Percentiles rank a stretch among this genome's conserved stretches.
Evolutionary conservation across 1,284 basidiomycete genomes (phyloP).

Genomic region (Cryptococcus sp.): DNA sequence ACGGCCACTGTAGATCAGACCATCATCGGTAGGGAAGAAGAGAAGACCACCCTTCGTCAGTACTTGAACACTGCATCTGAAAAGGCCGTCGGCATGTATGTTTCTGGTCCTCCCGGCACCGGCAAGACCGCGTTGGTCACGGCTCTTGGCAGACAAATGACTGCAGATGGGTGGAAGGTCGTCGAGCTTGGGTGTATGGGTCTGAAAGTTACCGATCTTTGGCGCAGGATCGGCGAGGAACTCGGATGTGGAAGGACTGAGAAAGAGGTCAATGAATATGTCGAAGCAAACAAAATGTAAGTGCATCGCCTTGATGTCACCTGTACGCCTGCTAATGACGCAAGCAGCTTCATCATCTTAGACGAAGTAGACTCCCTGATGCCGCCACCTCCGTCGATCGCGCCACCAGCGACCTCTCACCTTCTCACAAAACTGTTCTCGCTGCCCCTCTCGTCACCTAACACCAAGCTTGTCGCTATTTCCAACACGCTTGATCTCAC

Average conservation of each 20-base stretch:
- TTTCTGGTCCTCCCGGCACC: constrained; percentile 54
- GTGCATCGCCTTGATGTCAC: constrained; percentile 6
- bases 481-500: constrained; percentile 55
- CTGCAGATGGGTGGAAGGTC: constrained; percentile 39
- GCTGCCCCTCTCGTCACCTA: constrained; percentile 36
- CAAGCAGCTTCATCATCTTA: constrained; percentile 46
- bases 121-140: constrained; percentile 54
- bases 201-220: constrained; percentile 40
- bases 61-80: constrained; percentile 38
- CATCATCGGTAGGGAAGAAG: constrained; percentile 49
- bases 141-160: constrained; percentile 37
- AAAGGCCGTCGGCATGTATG: constrained; percentile 46
- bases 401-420: constrained; percentile 43
- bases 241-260: constrained; percentile 41
- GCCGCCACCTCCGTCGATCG: constrained; percentile 39
- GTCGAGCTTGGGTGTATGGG: constrained; percentile 53
- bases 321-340: constrained; percentile 10
- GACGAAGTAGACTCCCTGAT: constrained; percentile 55
- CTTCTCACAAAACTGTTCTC: constrained; percentile 50
- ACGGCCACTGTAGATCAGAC: constrained; percentile 17
- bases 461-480: constrained; percentile 52
- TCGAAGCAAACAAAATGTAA: constrained; percentile 30
- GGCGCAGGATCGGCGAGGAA: constrained; percentile 40
- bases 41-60: constrained; percentile 37
- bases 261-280: constrained; percentile 30